Percentiles rank a stretch among this genome's conserved stretches.
Evolutionary conservation across 1,139 yeast species (phyloP).

Genomic region (Candida sp.): DNA sequence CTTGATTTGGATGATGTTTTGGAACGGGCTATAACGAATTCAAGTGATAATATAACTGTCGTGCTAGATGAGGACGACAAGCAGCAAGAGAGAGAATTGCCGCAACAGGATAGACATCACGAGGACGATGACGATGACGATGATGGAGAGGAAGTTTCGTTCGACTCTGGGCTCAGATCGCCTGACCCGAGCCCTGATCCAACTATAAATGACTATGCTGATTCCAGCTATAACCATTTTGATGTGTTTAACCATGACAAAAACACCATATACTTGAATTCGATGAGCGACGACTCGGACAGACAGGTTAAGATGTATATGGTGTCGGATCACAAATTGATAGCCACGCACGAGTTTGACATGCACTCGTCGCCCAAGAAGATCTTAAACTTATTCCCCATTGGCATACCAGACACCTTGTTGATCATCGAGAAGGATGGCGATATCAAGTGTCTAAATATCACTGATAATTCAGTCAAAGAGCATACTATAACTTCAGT

Average conservation of each 20-base stretch:
- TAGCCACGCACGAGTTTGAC: constrained; percentile 9
- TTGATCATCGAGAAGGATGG: constrained; percentile 17
- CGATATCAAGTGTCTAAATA: constrained; percentile 9
- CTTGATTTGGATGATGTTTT: constrained; percentile 9
- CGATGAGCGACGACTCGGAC: constrained; percentile 7
- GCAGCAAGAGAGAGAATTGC: background rate
- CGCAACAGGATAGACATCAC: background rate
- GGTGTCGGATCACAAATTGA: constrained; percentile 9
- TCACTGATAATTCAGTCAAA: background rate
- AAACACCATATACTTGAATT: constrained; percentile 14
- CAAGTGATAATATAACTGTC: constrained; percentile 32
- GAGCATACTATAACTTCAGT: constrained; percentile 7
- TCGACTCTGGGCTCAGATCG: constrained; percentile 2
- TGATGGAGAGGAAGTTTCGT: constrained; percentile 5
- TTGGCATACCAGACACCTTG: constrained; percentile 3
- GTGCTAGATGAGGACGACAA: constrained; percentile 23
- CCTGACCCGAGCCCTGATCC: constrained; percentile 13
- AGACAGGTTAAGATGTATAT: constrained; percentile 11
- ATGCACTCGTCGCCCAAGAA: constrained; percentile 9
- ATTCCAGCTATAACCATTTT: constrained; percentile 10
- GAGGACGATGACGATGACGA: constrained; percentile 1
- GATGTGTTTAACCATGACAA: constrained; percentile 13
- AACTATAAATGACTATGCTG: constrained; percentile 9
- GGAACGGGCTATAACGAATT: constrained; percentile 15
- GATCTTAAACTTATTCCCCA: constrained; percentile 8